A percentile compares a stretch with the other conserved stretches of the same genome.
Evolutionary conservation across 2,329 filamentous ascomycete genomes (phyloP).

Genomic region (Aschersonia sp.): DNA sequence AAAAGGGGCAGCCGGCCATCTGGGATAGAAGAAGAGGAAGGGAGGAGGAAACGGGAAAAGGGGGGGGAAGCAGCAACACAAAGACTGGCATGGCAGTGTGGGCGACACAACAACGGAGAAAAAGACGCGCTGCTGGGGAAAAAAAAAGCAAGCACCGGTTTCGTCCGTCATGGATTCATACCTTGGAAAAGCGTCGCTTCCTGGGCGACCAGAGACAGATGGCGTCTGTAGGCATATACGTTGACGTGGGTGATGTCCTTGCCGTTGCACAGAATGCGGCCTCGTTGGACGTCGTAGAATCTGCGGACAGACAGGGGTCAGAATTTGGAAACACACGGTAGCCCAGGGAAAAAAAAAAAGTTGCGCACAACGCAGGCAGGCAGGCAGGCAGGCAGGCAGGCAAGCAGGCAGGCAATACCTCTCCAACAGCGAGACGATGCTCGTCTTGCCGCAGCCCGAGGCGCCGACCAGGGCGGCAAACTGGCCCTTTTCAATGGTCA

Average conservation of each 20-base stretch:
- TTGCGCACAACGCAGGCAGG: too few relatives aligned
- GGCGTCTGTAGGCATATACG: conserved; percentile 45
- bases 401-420: conserved; percentile 10
- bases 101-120: too few relatives aligned
- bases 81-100: too few relatives aligned
- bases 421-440: conserved; percentile 50
- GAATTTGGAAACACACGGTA: background rate
- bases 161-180: conserved; percentile 5
- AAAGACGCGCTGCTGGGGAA: too few relatives aligned
- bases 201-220: conserved; percentile 59
- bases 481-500: conserved; percentile 53
- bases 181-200: conserved; percentile 61
- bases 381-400: background rate
- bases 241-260: conserved; percentile 43
- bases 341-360: too few relatives aligned
- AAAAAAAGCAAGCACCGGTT: too few relatives aligned
- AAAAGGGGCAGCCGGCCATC: too few relatives aligned
- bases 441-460: conserved; percentile 60
- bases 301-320: conserved; percentile 11
- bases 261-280: conserved; percentile 50
- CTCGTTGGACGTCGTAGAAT: conserved; percentile 55
- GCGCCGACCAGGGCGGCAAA: conserved; percentile 58
- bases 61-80: too few relatives aligned
- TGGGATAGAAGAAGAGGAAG: too few relatives aligned
- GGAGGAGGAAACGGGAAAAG: too few relatives aligned